phyloP scores from a whole-genome alignment of 768 basidiomycete species.

The Trametes villosa region DNA sequence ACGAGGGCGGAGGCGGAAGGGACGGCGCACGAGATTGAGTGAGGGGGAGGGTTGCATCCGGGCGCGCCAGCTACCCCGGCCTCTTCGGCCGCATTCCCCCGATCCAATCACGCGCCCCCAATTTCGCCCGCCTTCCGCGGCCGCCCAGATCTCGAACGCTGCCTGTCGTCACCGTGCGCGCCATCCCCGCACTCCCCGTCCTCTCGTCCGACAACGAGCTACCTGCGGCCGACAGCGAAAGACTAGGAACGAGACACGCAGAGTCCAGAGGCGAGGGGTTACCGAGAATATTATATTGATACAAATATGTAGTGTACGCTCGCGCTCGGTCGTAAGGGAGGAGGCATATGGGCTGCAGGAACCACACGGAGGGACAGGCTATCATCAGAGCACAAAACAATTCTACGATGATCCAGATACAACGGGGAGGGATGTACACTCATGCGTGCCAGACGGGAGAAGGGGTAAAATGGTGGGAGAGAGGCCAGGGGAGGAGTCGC shows the following conservation, averaged over 20 bases:
- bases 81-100: conserved; percentile 25
- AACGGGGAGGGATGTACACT: conserved; percentile 20
- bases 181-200: neutral
- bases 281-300: conserved; percentile 19
- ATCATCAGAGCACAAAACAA: conserved; percentile 23
- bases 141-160: conserved; percentile 14
- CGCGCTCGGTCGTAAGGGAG: conserved; percentile 6
- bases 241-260: too few species aligned
- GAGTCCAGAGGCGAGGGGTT: too few species aligned
- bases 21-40: conserved; percentile 23
- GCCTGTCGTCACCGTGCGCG: conserved; percentile 8
- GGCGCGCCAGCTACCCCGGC: conserved; percentile 20
- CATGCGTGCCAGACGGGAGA: conserved; percentile 4
- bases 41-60: conserved; percentile 8
- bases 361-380: conserved; percentile 16
- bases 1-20: conserved; percentile 7
- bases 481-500: neutral
- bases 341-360: conserved; percentile 12
- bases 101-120: conserved; percentile 24
- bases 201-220: too few species aligned
- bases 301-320: conserved; percentile 20
- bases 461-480: neutral
- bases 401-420: conserved; percentile 21
- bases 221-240: too few species aligned
- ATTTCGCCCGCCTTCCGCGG: conserved; percentile 18